Base-by-base conservation (phyloP, 495 filamentous ascomycete genomes). In the Cercophora samala region DNA sequence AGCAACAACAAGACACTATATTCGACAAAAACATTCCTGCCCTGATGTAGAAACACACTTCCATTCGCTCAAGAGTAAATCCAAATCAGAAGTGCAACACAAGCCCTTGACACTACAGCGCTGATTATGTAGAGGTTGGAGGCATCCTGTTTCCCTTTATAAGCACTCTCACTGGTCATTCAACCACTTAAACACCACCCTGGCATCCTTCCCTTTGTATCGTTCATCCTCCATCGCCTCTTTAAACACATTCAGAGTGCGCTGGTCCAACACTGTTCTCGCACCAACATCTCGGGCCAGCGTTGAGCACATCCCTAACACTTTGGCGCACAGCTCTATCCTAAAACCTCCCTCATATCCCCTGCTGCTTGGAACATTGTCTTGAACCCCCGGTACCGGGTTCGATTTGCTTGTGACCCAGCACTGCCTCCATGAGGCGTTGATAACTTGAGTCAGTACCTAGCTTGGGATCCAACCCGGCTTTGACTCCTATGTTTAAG, bases 311-410 rank as follows among this genome's bases (percentile, higher is more conserved):
- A 75, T 74, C 0, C 69, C 61, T 29, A 75, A 42, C 52, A 75
- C 74, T 54, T 75, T 75, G 23, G 71, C 71, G 29, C 72, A 76
- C 58, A 79, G 73, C 74, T 80, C 75, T 59, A 76, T 77, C 55
- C 76, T 73, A 58, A 81, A 81, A 17, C 78, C 78, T 1, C 74
- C 77, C 63, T 76, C 75, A 24, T 79, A 81, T 4, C 72, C 75
- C 42, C 73, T 73, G 22, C 68, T 75, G 62, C 77, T 79, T n/a
- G 78, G 78, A 54, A 76, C 77, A 53, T 73, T 67, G 5, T 60
- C 67, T 32, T 72, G 69, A 21, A 81, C 76, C 8, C 77, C 77
- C 9, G 78, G 78, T 9, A 79, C 71, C 11, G 77, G 78, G 64
- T 76, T 74, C 46, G 73, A 73, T 53, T 78, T 74, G 64, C 77